These are phyloP conservation scores for Solanum pennellii DNA, from an alignment of 257 asterid species.

Conservation along the genomic window DNA sequence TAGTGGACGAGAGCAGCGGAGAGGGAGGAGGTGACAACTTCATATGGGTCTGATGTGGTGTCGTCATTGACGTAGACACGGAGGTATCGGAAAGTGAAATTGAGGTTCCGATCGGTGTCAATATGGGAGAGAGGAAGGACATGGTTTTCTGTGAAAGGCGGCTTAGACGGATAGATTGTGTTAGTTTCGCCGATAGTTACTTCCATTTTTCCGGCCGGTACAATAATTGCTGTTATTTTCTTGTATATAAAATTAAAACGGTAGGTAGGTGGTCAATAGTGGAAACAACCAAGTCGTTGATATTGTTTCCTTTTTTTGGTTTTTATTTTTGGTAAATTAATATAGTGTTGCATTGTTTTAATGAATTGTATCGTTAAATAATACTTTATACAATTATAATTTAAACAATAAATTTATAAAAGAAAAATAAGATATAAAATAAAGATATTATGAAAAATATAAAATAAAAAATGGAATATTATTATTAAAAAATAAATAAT, in stretches of 20 bases:
- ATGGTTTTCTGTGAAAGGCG: conserved; percentile 37
- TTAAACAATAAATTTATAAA: too few species aligned
- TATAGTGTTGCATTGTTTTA: too few species aligned
- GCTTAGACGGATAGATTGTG: conserved; percentile 24
- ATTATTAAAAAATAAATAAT: too few species aligned
- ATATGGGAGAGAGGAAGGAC: conserved; percentile 78
- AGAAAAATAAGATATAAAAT: accelerated
- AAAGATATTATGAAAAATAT: too few species aligned
- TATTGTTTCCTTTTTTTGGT: not conserved
- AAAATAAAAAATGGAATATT: too few species aligned
- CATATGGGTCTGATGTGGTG: conserved; percentile 32
- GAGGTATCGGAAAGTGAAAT: conserved; percentile 66
- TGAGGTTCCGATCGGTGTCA: conserved; percentile 67
- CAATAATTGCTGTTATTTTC: not conserved
- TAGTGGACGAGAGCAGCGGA: conserved; percentile 51
- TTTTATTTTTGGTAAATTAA: not conserved
- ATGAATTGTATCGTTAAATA: too few species aligned
- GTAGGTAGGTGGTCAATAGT: not conserved
- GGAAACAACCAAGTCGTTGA: not conserved
- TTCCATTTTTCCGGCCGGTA: conserved; percentile 16
- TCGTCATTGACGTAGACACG: conserved; percentile 47
- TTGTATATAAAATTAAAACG: not conserved
- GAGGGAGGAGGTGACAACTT: conserved; percentile 52
- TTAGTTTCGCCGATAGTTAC: conserved; percentile 30
- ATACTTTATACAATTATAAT: too few species aligned